Conservation (phyloP, 2,329 filamentous ascomycete species). For the Hortaea sp. region DNA sequence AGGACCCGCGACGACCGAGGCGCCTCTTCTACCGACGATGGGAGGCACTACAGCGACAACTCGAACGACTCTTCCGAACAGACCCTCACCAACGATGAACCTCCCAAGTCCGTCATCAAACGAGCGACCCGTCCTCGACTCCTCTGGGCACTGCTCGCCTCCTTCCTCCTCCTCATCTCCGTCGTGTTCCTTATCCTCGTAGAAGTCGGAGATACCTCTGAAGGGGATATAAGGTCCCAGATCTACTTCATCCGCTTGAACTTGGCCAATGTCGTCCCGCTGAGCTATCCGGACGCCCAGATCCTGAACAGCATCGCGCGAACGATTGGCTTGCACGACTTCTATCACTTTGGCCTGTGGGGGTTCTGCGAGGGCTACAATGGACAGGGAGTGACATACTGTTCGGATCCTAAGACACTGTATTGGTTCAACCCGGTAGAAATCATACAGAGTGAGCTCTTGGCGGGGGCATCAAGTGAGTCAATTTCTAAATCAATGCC, state of each 20-base stretch:
- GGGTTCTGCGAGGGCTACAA: conserved; percentile 82
- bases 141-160: conserved; percentile 54
- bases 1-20: background rate
- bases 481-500: conserved; percentile 6
- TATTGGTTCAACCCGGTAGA: conserved; percentile 90
- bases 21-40: background rate
- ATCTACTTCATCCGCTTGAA: conserved; percentile 82
- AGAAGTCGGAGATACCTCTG: conserved; percentile 62
- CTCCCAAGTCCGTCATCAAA: conserved; percentile 32
- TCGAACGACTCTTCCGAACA: conserved; percentile 9
- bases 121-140: conserved; percentile 44
- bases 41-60: background rate
- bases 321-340: conserved; percentile 80
- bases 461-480: conserved; percentile 67
- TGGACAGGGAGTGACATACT: conserved; percentile 63
- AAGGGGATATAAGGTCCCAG: conserved; percentile 50
- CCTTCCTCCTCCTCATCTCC: conserved; percentile 61
- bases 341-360: conserved; percentile 90
- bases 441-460: conserved; percentile 68
- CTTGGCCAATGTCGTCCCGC: conserved; percentile 69
- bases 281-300: conserved; percentile 57
- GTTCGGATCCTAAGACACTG: conserved; percentile 57
- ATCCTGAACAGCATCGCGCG: conserved; percentile 83
- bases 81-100: conserved; percentile 20
- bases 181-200: conserved; percentile 73